These are phyloP conservation scores for Metschnikowia picachoensis DNA, from an alignment of 805 yeast genomes.

Conservation along the genomic window DNA sequence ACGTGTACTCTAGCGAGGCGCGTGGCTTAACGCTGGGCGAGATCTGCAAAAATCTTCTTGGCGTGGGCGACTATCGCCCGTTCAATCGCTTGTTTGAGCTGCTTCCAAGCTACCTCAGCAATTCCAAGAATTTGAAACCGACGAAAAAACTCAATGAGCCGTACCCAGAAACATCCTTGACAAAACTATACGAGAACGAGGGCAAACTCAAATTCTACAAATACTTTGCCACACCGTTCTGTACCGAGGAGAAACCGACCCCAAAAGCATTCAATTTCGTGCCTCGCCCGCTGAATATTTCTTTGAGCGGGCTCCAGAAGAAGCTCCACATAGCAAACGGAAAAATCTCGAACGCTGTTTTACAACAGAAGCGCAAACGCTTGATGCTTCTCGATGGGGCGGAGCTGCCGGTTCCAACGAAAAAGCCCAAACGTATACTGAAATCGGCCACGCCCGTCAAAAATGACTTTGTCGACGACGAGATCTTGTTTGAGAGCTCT, in stretches of 20 bases:
- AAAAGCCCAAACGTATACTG: constrained; percentile 1
- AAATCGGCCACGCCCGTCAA: background rate
- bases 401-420: background rate
- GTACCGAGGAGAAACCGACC: constrained; percentile 12
- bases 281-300: constrained; percentile 7
- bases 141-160: constrained; percentile 26
- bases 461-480: background rate
- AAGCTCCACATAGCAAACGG: constrained; percentile 20
- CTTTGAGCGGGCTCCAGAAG: constrained; percentile 17
- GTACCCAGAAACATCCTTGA: constrained; percentile 33
- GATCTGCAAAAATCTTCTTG: constrained; percentile 47
- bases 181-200: constrained; percentile 64
- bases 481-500: background rate
- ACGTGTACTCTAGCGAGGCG: constrained; percentile 36
- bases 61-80: constrained; percentile 50
- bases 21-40: constrained; percentile 62
- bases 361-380: constrained; percentile 16
- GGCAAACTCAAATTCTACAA: constrained; percentile 74
- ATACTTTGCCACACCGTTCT: constrained; percentile 32
- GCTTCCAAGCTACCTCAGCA: constrained; percentile 38
- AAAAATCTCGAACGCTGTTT: constrained; percentile 24
- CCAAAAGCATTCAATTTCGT: constrained; percentile 10
- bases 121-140: constrained; percentile 25
- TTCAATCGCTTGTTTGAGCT: constrained; percentile 49
- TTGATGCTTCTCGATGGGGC: constrained; percentile 1